Percentiles rank a stretch among this genome's conserved stretches.
These are phyloP conservation scores for Alternaria gansuensis DNA, from an alignment of 2,329 filamentous ascomycete species.

Conservation along the genomic window DNA sequence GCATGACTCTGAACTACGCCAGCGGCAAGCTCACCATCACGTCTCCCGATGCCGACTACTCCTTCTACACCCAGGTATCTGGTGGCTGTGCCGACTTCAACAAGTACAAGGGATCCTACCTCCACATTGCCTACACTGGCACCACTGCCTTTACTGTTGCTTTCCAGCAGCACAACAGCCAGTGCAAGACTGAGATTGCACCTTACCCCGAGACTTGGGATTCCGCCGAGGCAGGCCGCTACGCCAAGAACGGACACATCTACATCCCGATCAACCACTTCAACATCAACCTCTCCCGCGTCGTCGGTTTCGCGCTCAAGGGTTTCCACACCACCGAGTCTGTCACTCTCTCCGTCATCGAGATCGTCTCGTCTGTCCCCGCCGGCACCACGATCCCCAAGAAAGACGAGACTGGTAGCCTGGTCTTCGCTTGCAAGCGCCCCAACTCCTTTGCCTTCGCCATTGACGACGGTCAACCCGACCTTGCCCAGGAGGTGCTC, in stretches of 20 bases:
- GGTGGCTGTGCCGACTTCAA: conserved; percentile 65
- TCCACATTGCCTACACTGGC: conserved; percentile 71
- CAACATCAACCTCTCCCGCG: conserved; percentile 65
- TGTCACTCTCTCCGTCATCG: conserved; percentile 65
- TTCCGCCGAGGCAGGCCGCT: conserved; percentile 70
- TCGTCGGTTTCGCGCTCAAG: conserved; percentile 69
- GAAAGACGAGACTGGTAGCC: conserved; percentile 68
- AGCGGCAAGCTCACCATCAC: conserved; percentile 64
- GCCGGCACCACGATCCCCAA: conserved; percentile 61
- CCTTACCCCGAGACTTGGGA: conserved; percentile 75
- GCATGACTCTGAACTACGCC: conserved; percentile 63
- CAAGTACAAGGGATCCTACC: conserved; percentile 65
- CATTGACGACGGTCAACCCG: conserved; percentile 73
- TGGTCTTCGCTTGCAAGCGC: conserved; percentile 71
- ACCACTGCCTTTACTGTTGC: conserved; percentile 70
- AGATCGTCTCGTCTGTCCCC: conserved; percentile 67
- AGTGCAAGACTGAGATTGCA: conserved; percentile 63
- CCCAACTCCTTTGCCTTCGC: conserved; percentile 77
- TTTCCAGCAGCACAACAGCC: conserved; percentile 71
- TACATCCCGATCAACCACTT: conserved; percentile 75
- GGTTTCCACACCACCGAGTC: conserved; percentile 67
- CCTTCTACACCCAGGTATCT: conserved; percentile 68
- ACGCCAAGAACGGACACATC: conserved; percentile 65
- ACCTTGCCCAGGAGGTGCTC: conserved; percentile 68
- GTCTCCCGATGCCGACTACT: conserved; percentile 68